Percentiles rank a stretch among this genome's conserved stretches.
Evolutionary conservation across 2,329 filamentous ascomycete species (phyloP).

Genomic region (Phoma sp.): DNA sequence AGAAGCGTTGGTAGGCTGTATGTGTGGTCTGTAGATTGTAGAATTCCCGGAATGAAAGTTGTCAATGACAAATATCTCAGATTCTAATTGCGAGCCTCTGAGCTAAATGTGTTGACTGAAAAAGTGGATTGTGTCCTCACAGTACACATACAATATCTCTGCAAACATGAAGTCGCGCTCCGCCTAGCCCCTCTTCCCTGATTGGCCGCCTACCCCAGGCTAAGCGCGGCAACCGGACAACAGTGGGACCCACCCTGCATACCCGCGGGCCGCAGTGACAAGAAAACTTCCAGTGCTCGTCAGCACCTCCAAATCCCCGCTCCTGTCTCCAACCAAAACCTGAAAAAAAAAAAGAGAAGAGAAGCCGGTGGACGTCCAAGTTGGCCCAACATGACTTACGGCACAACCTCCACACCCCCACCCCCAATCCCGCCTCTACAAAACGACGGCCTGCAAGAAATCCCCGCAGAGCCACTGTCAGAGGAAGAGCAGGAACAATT

Average conservation of each 20-base stretch:
- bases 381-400: conserved; percentile 19
- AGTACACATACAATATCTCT: neutral
- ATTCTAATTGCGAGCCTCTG: no score
- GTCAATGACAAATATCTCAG: no score
- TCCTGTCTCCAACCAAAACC: no score
- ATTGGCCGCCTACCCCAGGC: conserved; percentile 8
- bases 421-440: neutral
- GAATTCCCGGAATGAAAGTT: no score
- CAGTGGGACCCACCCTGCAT: neutral
- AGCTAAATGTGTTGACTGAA: no score
- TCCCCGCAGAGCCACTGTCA: conserved; percentile 11
- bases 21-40: no score
- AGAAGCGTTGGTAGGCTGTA: conserved; percentile 6
- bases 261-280: neutral
- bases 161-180: neutral
- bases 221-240: conserved; percentile 11
- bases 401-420: conserved; percentile 3
- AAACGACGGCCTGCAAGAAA: conserved; percentile 3
- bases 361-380: no score
- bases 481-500: conserved; percentile 6
- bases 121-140: no score
- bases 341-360: no score
- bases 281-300: conserved; percentile 4
- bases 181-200: neutral
- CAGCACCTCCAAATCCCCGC: neutral